A percentile compares a stretch with the other conserved stretches of the same genome.
Evolutionary conservation across 139 green algal species (phyloP).

Genomic region (Pleodorina starrii): DNA sequence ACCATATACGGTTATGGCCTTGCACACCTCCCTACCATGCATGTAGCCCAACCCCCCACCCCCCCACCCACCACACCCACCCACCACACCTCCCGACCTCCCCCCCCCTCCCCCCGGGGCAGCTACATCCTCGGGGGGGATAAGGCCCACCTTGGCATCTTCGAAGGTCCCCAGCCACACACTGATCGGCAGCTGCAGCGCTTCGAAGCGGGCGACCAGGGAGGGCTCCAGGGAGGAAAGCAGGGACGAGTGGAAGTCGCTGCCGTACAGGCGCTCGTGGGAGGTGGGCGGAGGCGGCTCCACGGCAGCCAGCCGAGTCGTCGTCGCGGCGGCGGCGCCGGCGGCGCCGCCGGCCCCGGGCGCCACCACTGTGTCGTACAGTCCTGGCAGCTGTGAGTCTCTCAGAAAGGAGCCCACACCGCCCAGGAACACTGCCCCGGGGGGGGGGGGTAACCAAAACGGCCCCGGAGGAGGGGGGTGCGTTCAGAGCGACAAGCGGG

Average conservation of each 20-base stretch:
- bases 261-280: slow-evolving; percentile 5
- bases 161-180: slow-evolving; percentile 42
- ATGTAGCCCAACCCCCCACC: too few relatives aligned
- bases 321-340: too few relatives aligned
- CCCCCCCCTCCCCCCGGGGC: too few relatives aligned
- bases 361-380: not conserved
- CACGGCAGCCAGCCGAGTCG: slow-evolving; percentile 3
- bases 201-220: not conserved
- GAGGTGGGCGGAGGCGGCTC: slow-evolving; percentile 17
- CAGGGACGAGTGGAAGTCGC: not conserved
- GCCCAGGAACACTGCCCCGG: slow-evolving; percentile 7
- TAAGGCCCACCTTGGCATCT: slow-evolving; percentile 33
- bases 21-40: too few relatives aligned
- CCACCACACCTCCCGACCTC: too few relatives aligned
- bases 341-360: not conserved
- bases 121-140: too few relatives aligned
- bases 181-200: not conserved
- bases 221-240: not conserved
- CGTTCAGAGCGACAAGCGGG: too few relatives aligned
- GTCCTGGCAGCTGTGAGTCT: not conserved
- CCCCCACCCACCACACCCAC: too few relatives aligned
- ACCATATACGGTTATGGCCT: too few relatives aligned
- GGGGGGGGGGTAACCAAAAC: too few relatives aligned
- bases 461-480: too few relatives aligned
- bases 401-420: not conserved